Conservation (phyloP, 2,329 filamentous ascomycete genomes). For the Leptographium wingfieldii region DNA sequence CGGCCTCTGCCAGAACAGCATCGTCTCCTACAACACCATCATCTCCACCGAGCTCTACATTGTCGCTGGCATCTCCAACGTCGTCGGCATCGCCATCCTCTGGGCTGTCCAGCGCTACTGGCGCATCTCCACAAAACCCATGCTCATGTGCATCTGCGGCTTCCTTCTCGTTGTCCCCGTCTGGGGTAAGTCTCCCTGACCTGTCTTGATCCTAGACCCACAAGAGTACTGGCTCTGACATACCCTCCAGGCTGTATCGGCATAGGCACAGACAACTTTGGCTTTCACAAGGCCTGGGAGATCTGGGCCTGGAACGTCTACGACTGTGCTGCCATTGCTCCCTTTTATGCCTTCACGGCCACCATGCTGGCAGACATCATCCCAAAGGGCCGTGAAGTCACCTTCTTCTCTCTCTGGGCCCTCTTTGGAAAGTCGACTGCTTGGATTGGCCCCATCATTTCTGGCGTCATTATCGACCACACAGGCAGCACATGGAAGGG, state of each 20-base stretch:
- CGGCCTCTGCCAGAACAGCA: neutral
- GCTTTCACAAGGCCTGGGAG: constrained; percentile 1
- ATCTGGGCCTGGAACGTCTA: constrained; percentile 2
- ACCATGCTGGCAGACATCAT: constrained; percentile 1
- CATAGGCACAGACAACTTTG: constrained; percentile 2
- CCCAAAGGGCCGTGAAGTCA: constrained; percentile 1
- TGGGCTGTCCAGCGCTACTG: constrained; percentile 1
- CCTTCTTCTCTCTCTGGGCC: constrained; percentile 1
- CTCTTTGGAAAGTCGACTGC: neutral
- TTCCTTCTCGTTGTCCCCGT: neutral
- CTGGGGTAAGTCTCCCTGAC: neutral
- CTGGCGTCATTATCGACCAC: constrained; percentile 2
- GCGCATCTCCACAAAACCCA: constrained; percentile 1
- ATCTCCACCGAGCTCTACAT: constrained; percentile 1
- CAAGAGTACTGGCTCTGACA: neutral
- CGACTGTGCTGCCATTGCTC: neutral
- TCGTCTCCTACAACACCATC: constrained; percentile 1
- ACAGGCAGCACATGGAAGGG: constrained; percentile 1
- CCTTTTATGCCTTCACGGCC: constrained; percentile 1
- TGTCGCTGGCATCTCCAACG: neutral
- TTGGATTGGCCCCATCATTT: constrained; percentile 1
- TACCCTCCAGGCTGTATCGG: neutral
- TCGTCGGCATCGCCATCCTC: constrained; percentile 1
- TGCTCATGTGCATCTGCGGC: constrained; percentile 1
- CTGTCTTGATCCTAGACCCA: neutral